Evolutionary conservation across 345 rosid species (phyloP), one percentile per base, ranked within the genome.

Genomic region (Heritiera fomes): DNA sequence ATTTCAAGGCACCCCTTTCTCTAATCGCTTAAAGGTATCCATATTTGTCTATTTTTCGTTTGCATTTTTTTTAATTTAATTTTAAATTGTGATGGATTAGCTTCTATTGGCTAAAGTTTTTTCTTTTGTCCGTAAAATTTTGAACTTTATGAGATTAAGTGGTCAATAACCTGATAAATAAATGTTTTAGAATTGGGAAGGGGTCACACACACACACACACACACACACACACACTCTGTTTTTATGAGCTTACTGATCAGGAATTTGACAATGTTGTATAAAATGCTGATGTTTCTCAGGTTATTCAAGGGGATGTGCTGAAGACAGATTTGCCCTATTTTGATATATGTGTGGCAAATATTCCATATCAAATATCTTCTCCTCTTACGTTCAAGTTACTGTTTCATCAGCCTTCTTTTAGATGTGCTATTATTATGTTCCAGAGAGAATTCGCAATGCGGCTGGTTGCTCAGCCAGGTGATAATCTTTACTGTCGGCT

Each of bases 371-470:
- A 95, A 81, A 93, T 93, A 71, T 95, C 97, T 3, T 93, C 98
- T 50, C 99, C 98, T 6, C 97, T 95, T 58, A 90, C 92, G 0
- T 93, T 93, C 86, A 95, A 95, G 83, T 84, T 93, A 43, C 75
- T 95, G 83, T 88, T 82, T 77, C 98, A 92, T 78, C 93, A 87
- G 13, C 92, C 93, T 5, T 80, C 92, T 78, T 95, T 95, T 86
- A 86, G 99, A 81, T 93, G 98, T 76, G 98, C 98, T 0, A 87
- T 93, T 20, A 93, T 93, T 47, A 95, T 93, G 99, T 95, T 88
- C 87, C 98, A 95, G 77, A 90, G 90, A 59, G 99, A 95, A 85
- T 95, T 95, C 75, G 98, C 99, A 0, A 93, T 93, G 99, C 85
- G 96, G 56, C 85, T 95, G 23, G 90, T 93, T 67, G 99, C 99